These are phyloP conservation scores for Saitozyma sp. DNA, from an alignment of 768 basidiomycete species.

Conservation along the genomic window DNA sequence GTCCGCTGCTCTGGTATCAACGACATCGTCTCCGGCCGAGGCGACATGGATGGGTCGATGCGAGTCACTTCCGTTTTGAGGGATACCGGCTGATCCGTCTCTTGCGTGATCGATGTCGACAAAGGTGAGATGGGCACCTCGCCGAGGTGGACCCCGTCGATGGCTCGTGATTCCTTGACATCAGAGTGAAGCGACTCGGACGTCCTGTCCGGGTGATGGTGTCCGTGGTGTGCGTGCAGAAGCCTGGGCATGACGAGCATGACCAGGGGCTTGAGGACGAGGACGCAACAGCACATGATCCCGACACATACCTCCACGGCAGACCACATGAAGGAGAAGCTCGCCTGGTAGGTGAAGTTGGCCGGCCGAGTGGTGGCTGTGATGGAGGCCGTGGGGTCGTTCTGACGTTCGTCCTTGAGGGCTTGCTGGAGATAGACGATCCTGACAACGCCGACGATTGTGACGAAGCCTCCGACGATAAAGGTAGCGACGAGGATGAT, in stretches of 20 bases:
- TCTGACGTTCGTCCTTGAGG: slow-evolving; percentile 23
- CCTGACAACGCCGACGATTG: slow-evolving; percentile 48
- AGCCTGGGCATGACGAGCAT: slow-evolving; percentile 40
- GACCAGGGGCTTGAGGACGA: slow-evolving; percentile 49
- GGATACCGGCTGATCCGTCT: too few relatives aligned
- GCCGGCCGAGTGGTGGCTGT: slow-evolving; percentile 12
- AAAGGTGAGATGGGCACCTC: too few relatives aligned
- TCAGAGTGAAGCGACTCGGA: too few relatives aligned
- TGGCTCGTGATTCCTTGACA: too few relatives aligned
- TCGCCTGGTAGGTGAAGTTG: slow-evolving; percentile 40
- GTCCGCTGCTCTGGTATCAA: too few relatives aligned
- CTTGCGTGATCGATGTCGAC: too few relatives aligned
- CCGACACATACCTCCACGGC: slow-evolving; percentile 46
- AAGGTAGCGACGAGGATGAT: slow-evolving; percentile 46
- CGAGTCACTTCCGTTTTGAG: too few relatives aligned
- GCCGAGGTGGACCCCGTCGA: too few relatives aligned
- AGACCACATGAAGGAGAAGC: slow-evolving; percentile 47
- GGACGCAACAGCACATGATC: slow-evolving; percentile 42
- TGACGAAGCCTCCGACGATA: slow-evolving; percentile 47
- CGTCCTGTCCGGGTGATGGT: too few relatives aligned
- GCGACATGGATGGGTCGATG: too few relatives aligned
- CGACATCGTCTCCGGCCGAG: too few relatives aligned
- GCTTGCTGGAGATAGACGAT: slow-evolving; percentile 49
- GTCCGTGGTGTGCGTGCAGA: slow-evolving; percentile 2
- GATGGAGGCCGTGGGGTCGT: slow-evolving; percentile 6